Evolutionary conservation across 176 grass and related monocot species (phyloP).

Genomic region (Pontederia crassipes): DNA sequence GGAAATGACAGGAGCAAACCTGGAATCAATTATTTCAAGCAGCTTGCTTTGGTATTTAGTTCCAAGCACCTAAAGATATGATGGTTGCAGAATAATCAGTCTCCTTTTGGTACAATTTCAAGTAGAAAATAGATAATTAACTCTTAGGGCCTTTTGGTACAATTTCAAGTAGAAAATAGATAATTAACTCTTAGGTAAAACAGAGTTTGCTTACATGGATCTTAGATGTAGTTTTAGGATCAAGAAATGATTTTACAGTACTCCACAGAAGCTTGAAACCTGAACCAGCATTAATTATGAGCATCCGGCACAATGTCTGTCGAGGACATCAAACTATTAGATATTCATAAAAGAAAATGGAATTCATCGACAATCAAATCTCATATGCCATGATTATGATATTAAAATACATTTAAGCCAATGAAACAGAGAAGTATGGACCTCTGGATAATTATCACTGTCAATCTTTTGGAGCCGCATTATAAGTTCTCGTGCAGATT

Average conservation of each 20-base stretch:
- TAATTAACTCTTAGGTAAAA: constrained; percentile 5
- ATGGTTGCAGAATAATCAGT: background rate
- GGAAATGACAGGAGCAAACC: constrained; percentile 27
- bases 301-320: constrained; percentile 69
- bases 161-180: constrained; percentile 7
- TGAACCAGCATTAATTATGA: constrained; percentile 88
- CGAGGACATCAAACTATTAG: constrained; percentile 9
- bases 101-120: background rate
- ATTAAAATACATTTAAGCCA: background rate
- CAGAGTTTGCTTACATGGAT: constrained; percentile 49
- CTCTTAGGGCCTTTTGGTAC: background rate
- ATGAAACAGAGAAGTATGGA: constrained; percentile 6
- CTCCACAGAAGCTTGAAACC: constrained; percentile 90
- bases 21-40: constrained; percentile 82
- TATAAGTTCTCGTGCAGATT: constrained; percentile 88
- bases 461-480: constrained; percentile 80
- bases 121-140: constrained; percentile 15
- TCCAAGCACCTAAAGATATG: constrained; percentile 68
- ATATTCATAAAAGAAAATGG: background rate
- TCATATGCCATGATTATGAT: background rate
- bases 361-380: background rate
- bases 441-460: constrained; percentile 96
- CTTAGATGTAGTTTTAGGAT: constrained; percentile 82
- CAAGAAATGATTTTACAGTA: constrained; percentile 95
- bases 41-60: constrained; percentile 76